Base-by-base conservation (phyloP, 495 filamentous ascomycete genomes). In the Annulohypoxylon nitens region DNA sequence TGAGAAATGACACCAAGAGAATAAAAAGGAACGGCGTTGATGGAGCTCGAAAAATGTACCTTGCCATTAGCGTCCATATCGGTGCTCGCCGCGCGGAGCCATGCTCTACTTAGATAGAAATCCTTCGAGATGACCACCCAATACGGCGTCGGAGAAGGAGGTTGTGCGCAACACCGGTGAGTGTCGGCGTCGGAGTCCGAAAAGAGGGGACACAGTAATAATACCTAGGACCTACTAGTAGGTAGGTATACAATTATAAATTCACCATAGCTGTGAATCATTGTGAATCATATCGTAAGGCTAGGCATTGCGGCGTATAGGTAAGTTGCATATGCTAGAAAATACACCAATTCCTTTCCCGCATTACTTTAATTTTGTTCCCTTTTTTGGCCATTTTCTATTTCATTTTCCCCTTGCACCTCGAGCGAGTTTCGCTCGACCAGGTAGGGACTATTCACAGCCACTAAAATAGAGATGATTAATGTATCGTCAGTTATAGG, bases 271-370 rank as follows among this genome's bases (percentile, higher is more conserved):
- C 36, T 25, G 30, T 67, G 43, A 54, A 9, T 43, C 20, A 23
- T 23, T 23, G 20, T 23, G 18, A 41, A 59, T 68, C 61, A 26
- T 45, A 41, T 57, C 34, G 45, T 69, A 69, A 63, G 67, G 67
- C 67, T 69, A 43, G 37, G 43, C 50, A 54, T 26, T 43, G 14
- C 39, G 48, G 37, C 37, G 54, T 33, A 25, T 16, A 51, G 41
- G 11, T n/a, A 11, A 23, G 11, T 20, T 63, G 33, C 23, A 37
- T 23, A 16, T 26, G 43, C 47, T 64, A n/a, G 43, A 12, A 51
- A 26, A 51, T 8, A 57, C 36, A n/a, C 20, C 20, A 36, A 36
- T 20, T 55, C 53, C 47, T 36, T 25, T 63, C 26, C 60, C 45
- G 30, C 9, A 25, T 43, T 48, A 50, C 43, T 51, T 50, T 18